These are phyloP conservation scores for Guadua angustifolia DNA, from an alignment of 176 grass and related monocot genomes.

Conservation along the genomic window DNA sequence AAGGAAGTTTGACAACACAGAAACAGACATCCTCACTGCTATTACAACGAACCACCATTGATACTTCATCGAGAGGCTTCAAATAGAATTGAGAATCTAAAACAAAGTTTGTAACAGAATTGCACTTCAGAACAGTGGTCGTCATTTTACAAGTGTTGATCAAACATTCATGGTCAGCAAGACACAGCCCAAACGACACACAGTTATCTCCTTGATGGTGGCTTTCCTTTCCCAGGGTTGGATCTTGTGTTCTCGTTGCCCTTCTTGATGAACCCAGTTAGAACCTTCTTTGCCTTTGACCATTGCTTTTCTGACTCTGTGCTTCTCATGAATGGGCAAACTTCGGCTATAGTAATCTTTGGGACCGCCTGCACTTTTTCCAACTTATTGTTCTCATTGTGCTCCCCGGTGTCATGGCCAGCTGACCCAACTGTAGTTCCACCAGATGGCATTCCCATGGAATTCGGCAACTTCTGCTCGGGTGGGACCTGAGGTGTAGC, in stretches of 20 bases:
- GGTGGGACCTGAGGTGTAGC: background rate
- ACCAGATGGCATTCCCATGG: background rate
- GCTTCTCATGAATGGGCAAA: conserved; percentile 92
- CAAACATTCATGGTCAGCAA: background rate
- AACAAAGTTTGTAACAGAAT: conserved; percentile 4
- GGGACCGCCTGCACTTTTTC: conserved; percentile 54
- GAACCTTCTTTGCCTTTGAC: conserved; percentile 71
- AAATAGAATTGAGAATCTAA: background rate
- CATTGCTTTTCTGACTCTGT: conserved; percentile 73
- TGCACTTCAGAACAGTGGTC: background rate
- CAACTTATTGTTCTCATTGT: conserved; percentile 18
- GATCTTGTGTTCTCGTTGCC: conserved; percentile 49
- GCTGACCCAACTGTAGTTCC: background rate
- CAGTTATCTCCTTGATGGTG: conserved; percentile 35
- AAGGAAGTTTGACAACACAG: background rate
- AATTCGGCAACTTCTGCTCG: conserved; percentile 6
- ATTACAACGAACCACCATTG: conserved; percentile 7
- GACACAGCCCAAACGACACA: background rate
- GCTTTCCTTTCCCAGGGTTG: conserved; percentile 45
- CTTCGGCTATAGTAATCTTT: conserved; percentile 79
- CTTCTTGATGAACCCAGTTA: conserved; percentile 73
- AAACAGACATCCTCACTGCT: background rate
- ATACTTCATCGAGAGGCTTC: background rate
- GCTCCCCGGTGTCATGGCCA: conserved; percentile 1
- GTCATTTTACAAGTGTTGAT: background rate